These are phyloP conservation scores for Chlamydomonas schloesseri DNA, from an alignment of 139 green algal genomes.

Conservation along the genomic window DNA sequence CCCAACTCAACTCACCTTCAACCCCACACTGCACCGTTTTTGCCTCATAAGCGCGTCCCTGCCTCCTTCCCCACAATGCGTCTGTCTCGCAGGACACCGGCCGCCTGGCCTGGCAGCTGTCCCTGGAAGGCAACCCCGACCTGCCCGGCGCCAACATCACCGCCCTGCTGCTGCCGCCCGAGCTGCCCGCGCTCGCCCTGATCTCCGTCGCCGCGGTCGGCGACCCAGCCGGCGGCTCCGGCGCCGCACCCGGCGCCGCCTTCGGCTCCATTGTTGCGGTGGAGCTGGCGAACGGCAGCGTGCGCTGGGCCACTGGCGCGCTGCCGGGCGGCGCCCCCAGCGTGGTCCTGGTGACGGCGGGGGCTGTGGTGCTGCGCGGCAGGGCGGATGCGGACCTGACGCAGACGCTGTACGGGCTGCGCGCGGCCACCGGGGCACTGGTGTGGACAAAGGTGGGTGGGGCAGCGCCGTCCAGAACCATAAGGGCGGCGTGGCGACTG, in stretches of 20 bases:
- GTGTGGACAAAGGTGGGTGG: conserved; percentile 32
- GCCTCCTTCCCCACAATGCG: no score
- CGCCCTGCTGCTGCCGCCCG: background rate
- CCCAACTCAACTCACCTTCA: no score
- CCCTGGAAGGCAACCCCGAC: background rate
- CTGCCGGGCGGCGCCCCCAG: background rate
- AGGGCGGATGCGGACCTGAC: conserved; percentile 9
- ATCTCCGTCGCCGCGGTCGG: background rate
- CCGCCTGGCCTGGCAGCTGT: background rate
- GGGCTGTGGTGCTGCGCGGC: background rate
- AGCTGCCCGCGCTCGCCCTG: conserved; percentile 2
- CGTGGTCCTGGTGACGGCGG: background rate
- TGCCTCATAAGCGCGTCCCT: no score
- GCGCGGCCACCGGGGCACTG: conserved; percentile 11
- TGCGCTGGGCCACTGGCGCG: conserved; percentile 9
- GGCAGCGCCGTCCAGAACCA: no score
- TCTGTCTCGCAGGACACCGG: background rate
- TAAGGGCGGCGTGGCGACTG: no score
- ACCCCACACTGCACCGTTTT: no score
- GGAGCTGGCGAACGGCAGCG: background rate
- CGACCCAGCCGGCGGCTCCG: no score
- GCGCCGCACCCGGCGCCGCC: background rate
- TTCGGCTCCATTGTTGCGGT: background rate
- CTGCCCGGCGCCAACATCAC: background rate
- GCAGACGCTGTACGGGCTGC: conserved; percentile 13